Evolutionary conservation across 192 early-diverging fungal species (phyloP).

Genomic region (Entomortierella beljakovae): DNA sequence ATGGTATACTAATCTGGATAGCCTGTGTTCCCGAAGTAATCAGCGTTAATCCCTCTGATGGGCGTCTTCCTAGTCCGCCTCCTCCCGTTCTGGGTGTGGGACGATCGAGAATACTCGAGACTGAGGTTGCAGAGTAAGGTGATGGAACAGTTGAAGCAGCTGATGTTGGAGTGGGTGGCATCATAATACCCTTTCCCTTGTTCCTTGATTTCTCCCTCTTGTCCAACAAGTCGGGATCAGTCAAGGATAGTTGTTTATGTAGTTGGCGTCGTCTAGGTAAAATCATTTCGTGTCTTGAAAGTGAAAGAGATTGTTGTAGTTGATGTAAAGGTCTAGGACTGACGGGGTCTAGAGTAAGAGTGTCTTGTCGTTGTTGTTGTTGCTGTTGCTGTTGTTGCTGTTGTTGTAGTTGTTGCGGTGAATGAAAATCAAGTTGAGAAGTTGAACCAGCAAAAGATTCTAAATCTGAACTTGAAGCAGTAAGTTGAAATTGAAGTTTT

Average conservation of each 20-base stretch:
- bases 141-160: background rate
- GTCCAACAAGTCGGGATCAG: conserved; percentile 17
- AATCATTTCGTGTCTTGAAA: conserved; percentile 4
- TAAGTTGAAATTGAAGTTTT: conserved; percentile 46
- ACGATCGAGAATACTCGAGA: conserved; percentile 2
- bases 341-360: background rate
- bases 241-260: conserved; percentile 13
- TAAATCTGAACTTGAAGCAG: conserved; percentile 37
- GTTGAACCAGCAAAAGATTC: conserved; percentile 43
- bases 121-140: background rate
- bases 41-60: conserved; percentile 14
- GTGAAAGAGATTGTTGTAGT: background rate
- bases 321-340: background rate
- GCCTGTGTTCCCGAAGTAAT: conserved; percentile 31
- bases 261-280: conserved; percentile 12
- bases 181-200: background rate
- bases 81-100: background rate
- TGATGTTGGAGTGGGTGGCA: background rate
- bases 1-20: conserved; percentile 13
- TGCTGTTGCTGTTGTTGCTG: background rate
- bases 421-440: conserved; percentile 9
- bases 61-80: too few species aligned
- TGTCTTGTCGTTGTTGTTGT: background rate
- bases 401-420: background rate
- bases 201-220: conserved; percentile 2